phyloP scores from a whole-genome alignment of 2,329 filamentous ascomycete genomes.

The Cladobotryum protrusum region DNA sequence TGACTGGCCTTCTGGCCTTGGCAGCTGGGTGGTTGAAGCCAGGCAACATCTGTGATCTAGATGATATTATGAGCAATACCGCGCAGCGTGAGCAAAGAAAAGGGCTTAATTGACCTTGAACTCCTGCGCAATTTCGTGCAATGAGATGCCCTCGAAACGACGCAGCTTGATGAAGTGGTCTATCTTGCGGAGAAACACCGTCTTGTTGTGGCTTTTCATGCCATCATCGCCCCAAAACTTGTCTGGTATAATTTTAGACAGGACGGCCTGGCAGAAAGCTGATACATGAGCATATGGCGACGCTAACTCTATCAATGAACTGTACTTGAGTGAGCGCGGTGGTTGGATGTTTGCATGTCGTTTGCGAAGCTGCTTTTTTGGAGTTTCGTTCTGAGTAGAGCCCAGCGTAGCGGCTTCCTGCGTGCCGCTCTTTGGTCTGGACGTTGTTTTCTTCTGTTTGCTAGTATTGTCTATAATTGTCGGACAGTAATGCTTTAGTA shows the following conservation, averaged over 20 bases:
- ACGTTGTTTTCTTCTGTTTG: background rate
- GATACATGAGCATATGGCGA: constrained; percentile 66
- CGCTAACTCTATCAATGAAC: constrained; percentile 58
- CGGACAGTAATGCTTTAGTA: constrained; percentile 80
- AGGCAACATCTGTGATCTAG: constrained; percentile 62
- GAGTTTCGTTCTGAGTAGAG: background rate
- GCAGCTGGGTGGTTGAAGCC: constrained; percentile 58
- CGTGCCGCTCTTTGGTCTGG: too few relatives aligned
- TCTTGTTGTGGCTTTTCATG: constrained; percentile 51
- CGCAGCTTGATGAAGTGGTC: constrained; percentile 71
- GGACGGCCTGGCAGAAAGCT: constrained; percentile 74
- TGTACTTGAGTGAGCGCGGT: constrained; percentile 12
- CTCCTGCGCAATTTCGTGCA: constrained; percentile 71
- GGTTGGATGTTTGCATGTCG: constrained; percentile 6
- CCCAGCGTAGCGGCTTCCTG: background rate
- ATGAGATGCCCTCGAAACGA: constrained; percentile 71
- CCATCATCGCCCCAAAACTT: constrained; percentile 63
- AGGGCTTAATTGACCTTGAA: constrained; percentile 53
- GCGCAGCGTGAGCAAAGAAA: too few relatives aligned
- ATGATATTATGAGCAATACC: background rate
- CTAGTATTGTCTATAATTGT: constrained; percentile 21
- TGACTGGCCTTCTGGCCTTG: constrained; percentile 52
- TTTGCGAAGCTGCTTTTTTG: constrained; percentile 7
- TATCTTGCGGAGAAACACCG: constrained; percentile 58
- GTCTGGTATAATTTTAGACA: constrained; percentile 66